These are phyloP conservation scores for Candida tropicalis DNA, from an alignment of 1,139 yeast genomes.

Conservation along the genomic window DNA sequence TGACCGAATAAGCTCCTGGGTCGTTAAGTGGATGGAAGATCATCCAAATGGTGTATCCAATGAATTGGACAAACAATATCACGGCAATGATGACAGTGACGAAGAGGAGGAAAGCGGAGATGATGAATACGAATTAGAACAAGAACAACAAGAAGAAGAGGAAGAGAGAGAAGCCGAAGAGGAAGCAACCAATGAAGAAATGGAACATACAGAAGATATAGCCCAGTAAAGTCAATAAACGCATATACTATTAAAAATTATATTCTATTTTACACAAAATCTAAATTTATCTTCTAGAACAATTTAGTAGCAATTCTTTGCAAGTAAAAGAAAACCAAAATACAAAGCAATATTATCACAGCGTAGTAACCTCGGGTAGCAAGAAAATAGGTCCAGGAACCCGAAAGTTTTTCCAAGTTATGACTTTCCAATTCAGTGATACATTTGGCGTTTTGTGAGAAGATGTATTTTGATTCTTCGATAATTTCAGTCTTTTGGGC, in stretches of 20 bases:
- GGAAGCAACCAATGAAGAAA: slow-evolving; percentile 13
- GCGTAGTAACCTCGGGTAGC: slow-evolving; percentile 52
- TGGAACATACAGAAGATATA: slow-evolving; percentile 16
- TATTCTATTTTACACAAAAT: neutral
- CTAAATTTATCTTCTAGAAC: slow-evolving; percentile 7
- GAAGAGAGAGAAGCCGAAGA: slow-evolving; percentile 11
- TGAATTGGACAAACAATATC: slow-evolving; percentile 20
- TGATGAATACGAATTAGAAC: slow-evolving; percentile 11
- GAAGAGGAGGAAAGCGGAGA: slow-evolving; percentile 10
- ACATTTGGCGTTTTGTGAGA: slow-evolving; percentile 61
- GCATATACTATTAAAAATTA: neutral
- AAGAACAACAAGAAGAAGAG: slow-evolving; percentile 11
- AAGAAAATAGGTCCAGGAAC: slow-evolving; percentile 58
- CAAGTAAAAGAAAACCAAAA: slow-evolving; percentile 30
- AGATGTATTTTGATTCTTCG: slow-evolving; percentile 67
- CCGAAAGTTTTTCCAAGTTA: slow-evolving; percentile 58
- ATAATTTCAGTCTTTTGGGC: slow-evolving; percentile 70
- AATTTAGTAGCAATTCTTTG: slow-evolving; percentile 25
- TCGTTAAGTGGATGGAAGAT: slow-evolving; percentile 63
- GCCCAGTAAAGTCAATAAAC: slow-evolving; percentile 9
- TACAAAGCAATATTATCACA: slow-evolving; percentile 25
- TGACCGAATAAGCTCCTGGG: slow-evolving; percentile 75
- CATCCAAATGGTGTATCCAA: slow-evolving; percentile 47
- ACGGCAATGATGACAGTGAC: slow-evolving; percentile 10
- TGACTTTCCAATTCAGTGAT: slow-evolving; percentile 67